Evolutionary conservation across 2,329 filamentous ascomycete genomes (phyloP).

Genomic region (Aspergillus calidoustus): DNA sequence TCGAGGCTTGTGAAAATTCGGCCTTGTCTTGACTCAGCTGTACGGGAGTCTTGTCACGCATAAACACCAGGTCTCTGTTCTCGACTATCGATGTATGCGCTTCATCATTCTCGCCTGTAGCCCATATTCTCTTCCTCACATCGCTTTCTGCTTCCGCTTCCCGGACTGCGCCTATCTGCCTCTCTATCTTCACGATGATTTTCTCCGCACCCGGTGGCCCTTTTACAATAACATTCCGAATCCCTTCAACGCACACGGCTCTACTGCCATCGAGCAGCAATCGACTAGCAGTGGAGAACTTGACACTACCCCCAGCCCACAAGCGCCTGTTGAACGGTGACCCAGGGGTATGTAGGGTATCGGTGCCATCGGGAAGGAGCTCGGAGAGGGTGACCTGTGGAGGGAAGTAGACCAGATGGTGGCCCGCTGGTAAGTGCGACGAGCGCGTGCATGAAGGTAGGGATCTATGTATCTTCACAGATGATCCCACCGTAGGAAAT

Average conservation of each 20-base stretch:
- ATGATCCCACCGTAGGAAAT: constrained; percentile 43
- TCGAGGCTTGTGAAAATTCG: constrained; percentile 28
- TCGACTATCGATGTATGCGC: constrained; percentile 58
- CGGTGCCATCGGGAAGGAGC: constrained; percentile 82
- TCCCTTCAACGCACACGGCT: constrained; percentile 52
- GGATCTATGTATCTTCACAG: constrained; percentile 33
- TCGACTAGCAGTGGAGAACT: constrained; percentile 49
- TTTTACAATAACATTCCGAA: constrained; percentile 55
- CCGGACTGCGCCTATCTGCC: constrained; percentile 51
- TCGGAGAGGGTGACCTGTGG: constrained; percentile 63
- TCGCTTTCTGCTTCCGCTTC: constrained; percentile 40
- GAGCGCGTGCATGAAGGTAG: constrained; percentile 40
- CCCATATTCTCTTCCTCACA: constrained; percentile 50
- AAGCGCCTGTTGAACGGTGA: constrained; percentile 74
- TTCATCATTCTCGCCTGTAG: constrained; percentile 46
- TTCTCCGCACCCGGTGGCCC: constrained; percentile 59
- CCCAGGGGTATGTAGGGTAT: constrained; percentile 76
- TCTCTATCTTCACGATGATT: constrained; percentile 65
- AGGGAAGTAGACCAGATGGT: constrained; percentile 90
- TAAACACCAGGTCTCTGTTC: constrained; percentile 66
- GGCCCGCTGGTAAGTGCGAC: constrained; percentile 53
- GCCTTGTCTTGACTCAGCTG: constrained; percentile 33
- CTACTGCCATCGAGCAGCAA: constrained; percentile 41
- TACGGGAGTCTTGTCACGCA: constrained; percentile 56
- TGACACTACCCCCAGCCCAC: constrained; percentile 83